phyloP scores from a whole-genome alignment of 2,329 filamentous ascomycete species.

The Magnaporthiopsis poae region DNA sequence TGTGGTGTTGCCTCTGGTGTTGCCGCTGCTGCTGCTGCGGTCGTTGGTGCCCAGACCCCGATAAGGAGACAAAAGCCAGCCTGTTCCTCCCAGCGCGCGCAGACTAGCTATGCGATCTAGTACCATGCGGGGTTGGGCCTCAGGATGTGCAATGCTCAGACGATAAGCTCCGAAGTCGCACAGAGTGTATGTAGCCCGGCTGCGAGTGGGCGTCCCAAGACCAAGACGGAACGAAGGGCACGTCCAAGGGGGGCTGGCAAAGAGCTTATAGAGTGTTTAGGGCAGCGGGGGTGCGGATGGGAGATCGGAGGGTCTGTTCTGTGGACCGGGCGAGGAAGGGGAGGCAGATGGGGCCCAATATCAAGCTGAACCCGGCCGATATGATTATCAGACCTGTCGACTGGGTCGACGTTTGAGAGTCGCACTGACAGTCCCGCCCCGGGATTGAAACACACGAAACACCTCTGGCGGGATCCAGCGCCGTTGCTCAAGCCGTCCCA shows the following conservation, averaged over 20 bases:
- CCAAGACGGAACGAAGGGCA: background rate
- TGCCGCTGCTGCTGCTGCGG: background rate
- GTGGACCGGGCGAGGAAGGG: constrained; percentile 12
- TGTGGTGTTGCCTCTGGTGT: background rate
- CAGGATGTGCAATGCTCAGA: background rate
- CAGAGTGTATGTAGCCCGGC: background rate
- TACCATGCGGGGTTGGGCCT: background rate
- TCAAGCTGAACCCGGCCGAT: background rate
- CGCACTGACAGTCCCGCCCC: constrained; percentile 26
- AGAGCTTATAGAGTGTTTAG: background rate
- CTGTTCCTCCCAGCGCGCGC: background rate
- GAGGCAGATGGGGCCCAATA: constrained; percentile 5
- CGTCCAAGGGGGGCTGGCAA: background rate
- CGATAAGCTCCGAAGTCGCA: background rate
- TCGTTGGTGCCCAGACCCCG: background rate
- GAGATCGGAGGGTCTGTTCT: constrained; percentile 17
- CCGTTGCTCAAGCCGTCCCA: constrained; percentile 5
- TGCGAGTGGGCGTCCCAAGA: background rate
- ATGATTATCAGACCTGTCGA: constrained; percentile 22
- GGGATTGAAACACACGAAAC: constrained; percentile 32
- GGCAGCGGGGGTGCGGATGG: constrained; percentile 8
- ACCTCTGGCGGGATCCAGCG: constrained; percentile 19
- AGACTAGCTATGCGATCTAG: background rate
- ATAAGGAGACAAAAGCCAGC: background rate
- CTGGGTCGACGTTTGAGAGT: constrained; percentile 30